Evolutionary conservation across 305 asterid genomes (phyloP).

Genomic region (Ilex paraguariensis): DNA sequence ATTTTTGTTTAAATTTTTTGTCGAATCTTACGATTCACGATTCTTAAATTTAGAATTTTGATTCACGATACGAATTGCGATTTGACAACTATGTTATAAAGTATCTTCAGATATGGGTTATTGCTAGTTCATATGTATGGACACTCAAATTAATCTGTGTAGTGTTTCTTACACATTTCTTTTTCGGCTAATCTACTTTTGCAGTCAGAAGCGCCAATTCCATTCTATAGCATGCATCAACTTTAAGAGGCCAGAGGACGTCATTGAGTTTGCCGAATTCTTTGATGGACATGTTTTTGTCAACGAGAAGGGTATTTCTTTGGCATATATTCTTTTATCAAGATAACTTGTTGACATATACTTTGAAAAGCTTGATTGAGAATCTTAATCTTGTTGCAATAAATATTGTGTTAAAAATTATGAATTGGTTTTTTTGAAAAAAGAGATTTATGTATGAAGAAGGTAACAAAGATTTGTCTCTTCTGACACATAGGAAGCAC

Average conservation of each 20-base stretch:
- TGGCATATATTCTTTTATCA: too few species aligned
- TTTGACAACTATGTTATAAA: neutral
- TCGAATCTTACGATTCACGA: too few species aligned
- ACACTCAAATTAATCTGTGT: too few species aligned
- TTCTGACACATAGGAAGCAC: neutral
- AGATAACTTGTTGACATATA: neutral
- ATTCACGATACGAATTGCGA: neutral
- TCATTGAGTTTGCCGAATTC: slow-evolving; percentile 80
- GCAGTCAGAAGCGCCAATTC: slow-evolving; percentile 66
- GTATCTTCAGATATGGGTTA: neutral
- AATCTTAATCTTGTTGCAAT: neutral
- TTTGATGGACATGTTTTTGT: slow-evolving; percentile 85
- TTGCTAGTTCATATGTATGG: neutral
- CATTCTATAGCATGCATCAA: slow-evolving; percentile 71
- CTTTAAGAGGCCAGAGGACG: slow-evolving; percentile 71
- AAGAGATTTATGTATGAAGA: too few species aligned
- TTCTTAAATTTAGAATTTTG: neutral
- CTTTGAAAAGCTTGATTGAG: slow-evolving; percentile 14
- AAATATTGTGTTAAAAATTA: neutral
- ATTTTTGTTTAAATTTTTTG: too few species aligned
- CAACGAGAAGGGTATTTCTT: slow-evolving; percentile 74
- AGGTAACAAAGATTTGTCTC: too few species aligned
- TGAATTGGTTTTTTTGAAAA: too few species aligned
- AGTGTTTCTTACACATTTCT: neutral
- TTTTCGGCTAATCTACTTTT: slow-evolving; percentile 12